Base-by-base conservation (phyloP, 2,329 filamentous ascomycete genomes). In the Emericellopsis atlantica region DNA sequence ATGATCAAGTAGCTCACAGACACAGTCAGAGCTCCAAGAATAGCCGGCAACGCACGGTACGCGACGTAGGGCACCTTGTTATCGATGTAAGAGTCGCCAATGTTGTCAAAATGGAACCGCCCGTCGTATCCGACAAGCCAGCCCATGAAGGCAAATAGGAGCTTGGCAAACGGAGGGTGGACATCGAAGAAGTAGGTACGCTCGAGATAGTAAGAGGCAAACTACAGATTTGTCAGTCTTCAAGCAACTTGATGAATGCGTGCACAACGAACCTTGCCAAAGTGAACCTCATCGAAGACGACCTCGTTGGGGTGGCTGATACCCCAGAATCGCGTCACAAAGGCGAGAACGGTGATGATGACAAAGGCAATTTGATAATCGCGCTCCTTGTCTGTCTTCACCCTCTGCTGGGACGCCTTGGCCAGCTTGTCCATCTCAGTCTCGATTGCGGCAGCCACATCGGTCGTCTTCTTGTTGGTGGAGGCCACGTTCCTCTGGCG, bases 141-240 rank as follows among this genome's bases (percentile, higher is more conserved):
- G 59, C 92, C 92, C 66, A 95, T 88, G 49, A 95, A 78, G 51
- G 89, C 92, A 59, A 96, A 96, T 39, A 98, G 80, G 45, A 98
- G 87, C 72, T 98, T 98, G 63, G 86, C 92, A 54, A 98, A 93
- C 14, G 92, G 92, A 51, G 92, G 92, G 62, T 98, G 92, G 42
- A 98, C 92, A 68, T 98, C 92, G 79, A 98, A 98, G 74, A 98
- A 98, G 70, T 96, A 98, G 46, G 88, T 95, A 54, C 88, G 83
- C 67, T 95, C 82, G 52, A 98, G 81, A 61, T 98, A 98, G 58
- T 79, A 82, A 9, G 79, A 83, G 42, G 79, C 79, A 56, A 83
- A 83, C 79, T 83, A 51, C 10, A 23, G 16, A 26, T 18, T 47
- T 10, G 26, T 29, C 7, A 15, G 21, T 21, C 31, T 31, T n/a